Conservation (phyloP, 495 filamentous ascomycete genomes). For the Corynascus novoguineensis region DNA sequence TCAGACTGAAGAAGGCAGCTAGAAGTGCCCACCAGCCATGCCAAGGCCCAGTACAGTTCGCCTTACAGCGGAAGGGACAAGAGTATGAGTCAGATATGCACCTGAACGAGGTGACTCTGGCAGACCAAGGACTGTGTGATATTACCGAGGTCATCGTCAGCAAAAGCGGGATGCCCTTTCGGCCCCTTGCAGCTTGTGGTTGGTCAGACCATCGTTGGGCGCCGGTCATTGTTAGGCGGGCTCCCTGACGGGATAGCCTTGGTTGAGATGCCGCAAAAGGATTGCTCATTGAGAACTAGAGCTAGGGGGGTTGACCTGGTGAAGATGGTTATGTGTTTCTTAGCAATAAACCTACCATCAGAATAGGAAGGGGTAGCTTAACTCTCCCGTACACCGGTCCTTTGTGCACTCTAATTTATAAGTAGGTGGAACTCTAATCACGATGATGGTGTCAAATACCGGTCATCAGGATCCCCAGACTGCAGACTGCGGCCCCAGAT, state of each 20-base stretch:
- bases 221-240: constrained; percentile 21
- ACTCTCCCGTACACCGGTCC: not conserved
- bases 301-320: constrained; percentile 6
- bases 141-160: constrained; percentile 30
- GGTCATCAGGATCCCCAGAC: constrained; percentile 12
- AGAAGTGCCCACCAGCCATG: constrained; percentile 18
- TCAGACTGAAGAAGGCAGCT: constrained; percentile 22
- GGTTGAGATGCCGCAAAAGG: constrained; percentile 14
- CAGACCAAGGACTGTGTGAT: constrained; percentile 25
- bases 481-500: constrained; percentile 24
- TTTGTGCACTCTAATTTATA: not conserved
- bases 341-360: constrained; percentile 16
- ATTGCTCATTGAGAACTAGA: constrained; percentile 11
- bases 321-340: constrained; percentile 17
- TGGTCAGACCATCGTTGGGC: constrained; percentile 17
- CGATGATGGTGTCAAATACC: constrained; percentile 16
- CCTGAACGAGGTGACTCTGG: not conserved
- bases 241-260: constrained; percentile 16
- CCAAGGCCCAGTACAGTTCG: constrained; percentile 29
- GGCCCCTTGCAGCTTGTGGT: constrained; percentile 31
- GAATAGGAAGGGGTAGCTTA: constrained; percentile 20
- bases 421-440: not conserved
- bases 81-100: not conserved
- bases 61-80: constrained; percentile 25
- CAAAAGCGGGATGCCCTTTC: constrained; percentile 29